Conservation (phyloP, 2,329 filamentous ascomycete genomes). For the Penicillium sp. region DNA sequence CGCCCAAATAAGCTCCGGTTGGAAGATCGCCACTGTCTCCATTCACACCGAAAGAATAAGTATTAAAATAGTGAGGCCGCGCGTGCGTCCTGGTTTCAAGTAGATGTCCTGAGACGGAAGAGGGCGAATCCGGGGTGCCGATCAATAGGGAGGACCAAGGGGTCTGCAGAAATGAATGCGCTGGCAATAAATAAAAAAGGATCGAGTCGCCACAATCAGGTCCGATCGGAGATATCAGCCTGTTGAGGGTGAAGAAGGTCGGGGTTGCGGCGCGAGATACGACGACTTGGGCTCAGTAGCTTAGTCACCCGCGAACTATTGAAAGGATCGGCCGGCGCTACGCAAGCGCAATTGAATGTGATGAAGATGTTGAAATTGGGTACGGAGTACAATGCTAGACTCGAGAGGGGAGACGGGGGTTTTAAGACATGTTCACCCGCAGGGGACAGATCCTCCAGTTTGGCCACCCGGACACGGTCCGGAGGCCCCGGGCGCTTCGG, state of each 20-base stretch:
- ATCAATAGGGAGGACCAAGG: not conserved
- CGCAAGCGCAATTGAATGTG: not conserved
- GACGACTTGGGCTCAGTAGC: not conserved
- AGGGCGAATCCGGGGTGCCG: not conserved
- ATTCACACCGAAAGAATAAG: conserved; percentile 19
- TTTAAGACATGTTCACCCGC: not conserved
- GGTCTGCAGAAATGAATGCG: conserved; percentile 20
- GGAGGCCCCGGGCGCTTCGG: conserved; percentile 3
- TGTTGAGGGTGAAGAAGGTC: not conserved
- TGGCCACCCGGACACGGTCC: conserved; percentile 9
- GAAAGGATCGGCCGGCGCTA: conserved; percentile 9
- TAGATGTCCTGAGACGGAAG: conserved; percentile 9
- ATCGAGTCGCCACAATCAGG: conserved; percentile 10
- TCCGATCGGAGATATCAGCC: conserved; percentile 10
- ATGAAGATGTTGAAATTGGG: not conserved
- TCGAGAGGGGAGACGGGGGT: not conserved
- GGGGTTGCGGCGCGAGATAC: not conserved
- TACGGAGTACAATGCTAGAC: not conserved
- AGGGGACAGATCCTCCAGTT: conserved; percentile 2
- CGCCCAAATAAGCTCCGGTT: conserved; percentile 16
- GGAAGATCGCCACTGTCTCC: conserved; percentile 16
- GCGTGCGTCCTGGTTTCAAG: conserved; percentile 23
- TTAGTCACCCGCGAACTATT: conserved; percentile 10
- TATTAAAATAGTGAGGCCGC: conserved; percentile 20
- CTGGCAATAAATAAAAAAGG: conserved; percentile 10